phyloP scores from a whole-genome alignment of 2,329 filamentous ascomycete species.

The Pseudogymnoascus sp. region DNA sequence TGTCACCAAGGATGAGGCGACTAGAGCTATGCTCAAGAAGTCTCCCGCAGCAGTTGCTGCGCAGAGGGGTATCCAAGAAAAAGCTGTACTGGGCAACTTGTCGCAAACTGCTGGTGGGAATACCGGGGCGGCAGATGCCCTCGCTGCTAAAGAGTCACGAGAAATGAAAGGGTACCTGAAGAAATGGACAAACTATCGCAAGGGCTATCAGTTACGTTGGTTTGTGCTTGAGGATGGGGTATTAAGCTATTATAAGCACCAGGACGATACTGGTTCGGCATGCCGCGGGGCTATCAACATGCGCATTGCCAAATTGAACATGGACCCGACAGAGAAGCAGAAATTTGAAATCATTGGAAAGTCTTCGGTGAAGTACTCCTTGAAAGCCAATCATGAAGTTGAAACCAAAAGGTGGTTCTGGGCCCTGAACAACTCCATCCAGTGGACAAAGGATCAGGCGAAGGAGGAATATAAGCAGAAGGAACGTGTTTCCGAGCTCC shows the following conservation, averaged over 20 bases:
- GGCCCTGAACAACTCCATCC: slow-evolving; percentile 97
- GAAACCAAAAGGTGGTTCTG: slow-evolving; percentile 99
- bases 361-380: slow-evolving; percentile 94
- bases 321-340: slow-evolving; percentile 95
- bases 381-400: slow-evolving; percentile 96
- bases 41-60: slow-evolving; percentile 91
- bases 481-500: slow-evolving; percentile 62
- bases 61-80: slow-evolving; percentile 92
- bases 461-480: slow-evolving; percentile 77
- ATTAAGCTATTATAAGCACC: slow-evolving; percentile 97
- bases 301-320: slow-evolving; percentile 87
- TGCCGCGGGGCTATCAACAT: slow-evolving; percentile 98
- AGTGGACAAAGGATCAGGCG: slow-evolving; percentile 95
- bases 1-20: slow-evolving; percentile 89
- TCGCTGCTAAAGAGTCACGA: slow-evolving; percentile 74
- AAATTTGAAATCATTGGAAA: slow-evolving; percentile 97
- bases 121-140: slow-evolving; percentile 47
- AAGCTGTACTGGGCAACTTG: slow-evolving; percentile 78
- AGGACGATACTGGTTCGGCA: slow-evolving; percentile 91
- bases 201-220: slow-evolving; percentile 93
- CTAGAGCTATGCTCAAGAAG: slow-evolving; percentile 79
- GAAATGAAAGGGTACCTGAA: slow-evolving; percentile 99
- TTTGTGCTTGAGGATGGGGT: slow-evolving; percentile 97
- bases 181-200: slow-evolving; percentile 99
- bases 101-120: slow-evolving; percentile 43